Evolutionary conservation across 2,329 filamentous ascomycete species (phyloP).

Genomic region (Trichoderma harzianum): DNA sequence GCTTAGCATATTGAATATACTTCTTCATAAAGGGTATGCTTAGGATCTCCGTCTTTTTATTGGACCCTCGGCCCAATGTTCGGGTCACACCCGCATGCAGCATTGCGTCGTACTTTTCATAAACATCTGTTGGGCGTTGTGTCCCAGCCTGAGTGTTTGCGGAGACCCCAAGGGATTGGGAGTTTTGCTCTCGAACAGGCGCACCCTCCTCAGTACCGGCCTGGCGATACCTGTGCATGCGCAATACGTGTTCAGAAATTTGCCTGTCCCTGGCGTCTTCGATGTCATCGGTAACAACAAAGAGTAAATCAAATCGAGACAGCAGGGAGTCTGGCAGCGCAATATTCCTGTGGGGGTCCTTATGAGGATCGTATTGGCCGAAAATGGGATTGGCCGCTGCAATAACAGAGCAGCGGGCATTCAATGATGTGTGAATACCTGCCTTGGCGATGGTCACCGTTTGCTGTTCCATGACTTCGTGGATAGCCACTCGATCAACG

Average conservation of each 20-base stretch:
- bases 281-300: constrained; percentile 97
- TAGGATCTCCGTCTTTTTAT: constrained; percentile 79
- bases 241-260: constrained; percentile 92
- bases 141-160: constrained; percentile 71
- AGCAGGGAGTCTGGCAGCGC: constrained; percentile 92
- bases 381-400: constrained; percentile 97
- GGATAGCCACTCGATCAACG: constrained; percentile 94
- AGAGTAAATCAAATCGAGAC: constrained; percentile 96
- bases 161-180: constrained; percentile 83
- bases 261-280: constrained; percentile 88
- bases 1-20: constrained; percentile 97
- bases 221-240: constrained; percentile 94
- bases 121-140: constrained; percentile 80
- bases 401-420: constrained; percentile 93
- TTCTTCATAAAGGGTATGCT: constrained; percentile 99
- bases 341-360: constrained; percentile 98
- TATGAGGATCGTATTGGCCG: constrained; percentile 97
- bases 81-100: constrained; percentile 85
- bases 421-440: constrained; percentile 94
- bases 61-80: constrained; percentile 68
- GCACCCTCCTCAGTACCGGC: constrained; percentile 91
- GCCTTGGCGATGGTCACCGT: constrained; percentile 99
- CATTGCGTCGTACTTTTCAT: constrained; percentile 95
- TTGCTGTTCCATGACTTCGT: constrained; percentile 99
- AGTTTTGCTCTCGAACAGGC: constrained; percentile 82